Percentiles rank a stretch among this genome's conserved stretches.
phyloP scores from a whole-genome alignment of 768 basidiomycete species.

The Leccinum pellstonianum region DNA sequence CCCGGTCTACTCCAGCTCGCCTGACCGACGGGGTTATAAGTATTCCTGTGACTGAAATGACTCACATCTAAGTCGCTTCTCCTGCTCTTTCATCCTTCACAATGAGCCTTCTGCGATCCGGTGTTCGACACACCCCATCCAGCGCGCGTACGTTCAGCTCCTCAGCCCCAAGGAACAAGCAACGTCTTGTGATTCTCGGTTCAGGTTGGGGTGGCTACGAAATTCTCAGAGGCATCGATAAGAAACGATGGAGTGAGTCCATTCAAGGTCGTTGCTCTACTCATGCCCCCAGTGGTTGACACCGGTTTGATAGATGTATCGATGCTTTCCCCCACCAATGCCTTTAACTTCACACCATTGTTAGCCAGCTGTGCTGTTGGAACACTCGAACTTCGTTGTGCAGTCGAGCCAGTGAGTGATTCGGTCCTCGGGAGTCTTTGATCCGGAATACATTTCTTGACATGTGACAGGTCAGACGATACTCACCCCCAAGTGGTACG shows the following conservation, averaged over 20 bases:
- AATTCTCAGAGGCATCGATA: slow-evolving; percentile 63
- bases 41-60: background rate
- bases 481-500: slow-evolving; percentile 55
- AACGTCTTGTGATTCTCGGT: slow-evolving; percentile 63
- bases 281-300: slow-evolving; percentile 2
- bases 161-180: slow-evolving; percentile 34
- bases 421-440: background rate
- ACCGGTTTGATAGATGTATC: slow-evolving; percentile 51
- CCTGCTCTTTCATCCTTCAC: background rate
- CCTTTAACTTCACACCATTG: slow-evolving; percentile 45
- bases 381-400: slow-evolving; percentile 78
- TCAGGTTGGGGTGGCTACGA: slow-evolving; percentile 82
- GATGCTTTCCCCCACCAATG: slow-evolving; percentile 57
- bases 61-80: background rate
- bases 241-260: slow-evolving; percentile 64
- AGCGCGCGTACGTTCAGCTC: slow-evolving; percentile 39
- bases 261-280: background rate
- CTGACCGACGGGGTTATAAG: background rate
- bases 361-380: slow-evolving; percentile 68
- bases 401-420: slow-evolving; percentile 69
- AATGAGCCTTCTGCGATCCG: slow-evolving; percentile 19
- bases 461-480: slow-evolving; percentile 49
- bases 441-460: slow-evolving; percentile 5
- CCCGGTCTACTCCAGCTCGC: background rate
- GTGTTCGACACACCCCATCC: slow-evolving; percentile 3